Evolutionary conservation across 306 rosid species (phyloP), one percentile per base, ranked within the genome.

Genomic region (Vigna trinervia): DNA sequence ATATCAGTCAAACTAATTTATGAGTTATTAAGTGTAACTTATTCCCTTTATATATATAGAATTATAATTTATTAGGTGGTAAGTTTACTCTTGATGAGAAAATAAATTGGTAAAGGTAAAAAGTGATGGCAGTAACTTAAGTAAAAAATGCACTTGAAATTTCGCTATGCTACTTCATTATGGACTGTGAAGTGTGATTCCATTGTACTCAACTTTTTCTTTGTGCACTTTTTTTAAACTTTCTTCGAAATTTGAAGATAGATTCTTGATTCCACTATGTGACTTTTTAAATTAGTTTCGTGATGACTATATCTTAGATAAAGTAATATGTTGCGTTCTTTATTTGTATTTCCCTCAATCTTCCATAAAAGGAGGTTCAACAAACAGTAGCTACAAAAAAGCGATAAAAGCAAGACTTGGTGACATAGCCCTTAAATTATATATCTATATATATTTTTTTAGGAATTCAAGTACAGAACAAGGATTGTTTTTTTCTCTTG

Each of bases 221-320:
- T 59, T 61, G 15, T 57, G 34, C 56, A 81, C 50, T 64, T 67
- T 59, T 59, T 4, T 22, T 39, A 7, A 45, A 13, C 60, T 56
- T 73, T 45, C 63, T 65, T 46, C 15, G 65, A 80, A 54, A 45
- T 20, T 73, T 15, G 61, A 61, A 61, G 45, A 43, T 5, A 32
- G 45, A 61, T 15, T 61, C 46, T 2, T 26, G 59, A 45, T 74
- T 74, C 58, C 69, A 73, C 43, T 52, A 45, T 56, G 4, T 5
- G 22, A 45, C 34, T 62, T 71, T 41, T 62, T 36, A 6, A 23
- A 15, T 61, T 30, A 23, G 34, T 12, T 4, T 19, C 30, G 8
- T 73, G 69, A 59, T 47, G n/a, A 30, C n/a, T 45, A 43, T 74
- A 43, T 73, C 17, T 43, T 74, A n/a, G n/a, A 43, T 45, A 74